Percentiles rank a stretch among this genome's conserved stretches.
phyloP scores from a whole-genome alignment of 2,329 filamentous ascomycete species.

The Esteya vermicola region DNA sequence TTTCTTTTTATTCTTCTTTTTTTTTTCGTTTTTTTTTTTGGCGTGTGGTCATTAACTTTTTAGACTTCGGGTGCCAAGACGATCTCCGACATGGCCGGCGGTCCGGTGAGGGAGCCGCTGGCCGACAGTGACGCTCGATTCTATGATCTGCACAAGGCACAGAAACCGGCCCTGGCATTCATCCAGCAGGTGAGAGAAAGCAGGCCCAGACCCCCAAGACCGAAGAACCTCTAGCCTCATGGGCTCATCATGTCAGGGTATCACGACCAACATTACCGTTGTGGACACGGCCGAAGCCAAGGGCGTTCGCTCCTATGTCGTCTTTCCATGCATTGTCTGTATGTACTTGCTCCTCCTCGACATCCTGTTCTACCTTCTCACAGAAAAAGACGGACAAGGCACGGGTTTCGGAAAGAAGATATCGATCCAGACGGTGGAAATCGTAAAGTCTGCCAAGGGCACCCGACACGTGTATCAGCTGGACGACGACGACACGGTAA shows the following conservation, averaged over 20 bases:
- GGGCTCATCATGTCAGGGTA: conserved; percentile 12
- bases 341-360: conserved; percentile 11
- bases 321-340: conserved; percentile 36
- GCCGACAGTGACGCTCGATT: conserved; percentile 27
- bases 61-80: conserved; percentile 37
- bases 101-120: conserved; percentile 24
- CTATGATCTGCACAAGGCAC: conserved; percentile 27
- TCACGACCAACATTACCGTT: conserved; percentile 25
- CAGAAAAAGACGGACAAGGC: conserved; percentile 23
- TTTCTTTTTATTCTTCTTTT: too few relatives aligned
- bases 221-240: too few relatives aligned
- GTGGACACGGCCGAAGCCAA: conserved; percentile 26
- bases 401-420: conserved; percentile 34
- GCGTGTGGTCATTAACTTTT: too few relatives aligned
- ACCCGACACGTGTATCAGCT: conserved; percentile 25
- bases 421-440: conserved; percentile 34
- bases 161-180: conserved; percentile 5
- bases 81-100: conserved; percentile 31
- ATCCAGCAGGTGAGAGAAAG: not conserved
- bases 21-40: too few relatives aligned
- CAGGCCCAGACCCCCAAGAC: too few relatives aligned
- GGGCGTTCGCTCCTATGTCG: conserved; percentile 35
- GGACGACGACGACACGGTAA: conserved; percentile 18
- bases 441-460: conserved; percentile 29
- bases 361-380: conserved; percentile 11